These are phyloP conservation scores for Alternaria burnsii DNA, from an alignment of 2,329 filamentous ascomycete genomes.

Conservation along the genomic window DNA sequence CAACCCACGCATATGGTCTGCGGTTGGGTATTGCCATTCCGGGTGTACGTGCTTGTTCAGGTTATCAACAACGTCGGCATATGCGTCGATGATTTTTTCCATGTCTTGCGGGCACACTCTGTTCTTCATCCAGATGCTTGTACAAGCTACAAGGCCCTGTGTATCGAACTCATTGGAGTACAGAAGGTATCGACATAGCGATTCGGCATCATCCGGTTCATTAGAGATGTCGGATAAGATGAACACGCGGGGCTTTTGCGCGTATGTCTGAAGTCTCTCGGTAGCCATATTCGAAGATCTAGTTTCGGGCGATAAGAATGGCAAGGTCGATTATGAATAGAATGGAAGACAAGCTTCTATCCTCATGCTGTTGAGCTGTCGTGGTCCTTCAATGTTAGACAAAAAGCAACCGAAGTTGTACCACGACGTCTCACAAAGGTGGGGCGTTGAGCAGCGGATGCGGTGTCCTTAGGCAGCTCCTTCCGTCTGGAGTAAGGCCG, in stretches of 20 bases:
- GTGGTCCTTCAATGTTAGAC: constrained; percentile 27
- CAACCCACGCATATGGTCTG: constrained; percentile 34
- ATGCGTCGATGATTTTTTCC: constrained; percentile 48
- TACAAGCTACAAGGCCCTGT: constrained; percentile 51
- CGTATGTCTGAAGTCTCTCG: constrained; percentile 36
- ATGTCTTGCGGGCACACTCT: constrained; percentile 47
- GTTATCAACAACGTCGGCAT: constrained; percentile 52
- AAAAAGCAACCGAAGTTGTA: constrained; percentile 28
- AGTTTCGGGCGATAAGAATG: neutral
- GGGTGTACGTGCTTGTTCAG: constrained; percentile 59
- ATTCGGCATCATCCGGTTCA: constrained; percentile 52
- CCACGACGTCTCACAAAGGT: constrained; percentile 22
- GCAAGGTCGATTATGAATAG: neutral
- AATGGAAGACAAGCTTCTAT: neutral
- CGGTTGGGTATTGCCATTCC: constrained; percentile 41
- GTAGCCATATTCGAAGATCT: constrained; percentile 31
- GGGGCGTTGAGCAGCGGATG: constrained; percentile 25
- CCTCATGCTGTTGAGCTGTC: constrained; percentile 22
- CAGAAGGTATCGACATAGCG: constrained; percentile 49
- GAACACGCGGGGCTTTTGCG: constrained; percentile 51
- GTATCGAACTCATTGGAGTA: constrained; percentile 52
- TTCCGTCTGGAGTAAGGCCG: constrained; percentile 23
- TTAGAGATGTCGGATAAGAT: constrained; percentile 53
- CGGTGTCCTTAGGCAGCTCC: constrained; percentile 26
- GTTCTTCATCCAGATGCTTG: constrained; percentile 53